A percentile compares a stretch with the other conserved stretches of the same genome.
Evolutionary conservation across 495 filamentous ascomycete genomes (phyloP).

Genomic region (Annulohypoxylon moriforme): DNA sequence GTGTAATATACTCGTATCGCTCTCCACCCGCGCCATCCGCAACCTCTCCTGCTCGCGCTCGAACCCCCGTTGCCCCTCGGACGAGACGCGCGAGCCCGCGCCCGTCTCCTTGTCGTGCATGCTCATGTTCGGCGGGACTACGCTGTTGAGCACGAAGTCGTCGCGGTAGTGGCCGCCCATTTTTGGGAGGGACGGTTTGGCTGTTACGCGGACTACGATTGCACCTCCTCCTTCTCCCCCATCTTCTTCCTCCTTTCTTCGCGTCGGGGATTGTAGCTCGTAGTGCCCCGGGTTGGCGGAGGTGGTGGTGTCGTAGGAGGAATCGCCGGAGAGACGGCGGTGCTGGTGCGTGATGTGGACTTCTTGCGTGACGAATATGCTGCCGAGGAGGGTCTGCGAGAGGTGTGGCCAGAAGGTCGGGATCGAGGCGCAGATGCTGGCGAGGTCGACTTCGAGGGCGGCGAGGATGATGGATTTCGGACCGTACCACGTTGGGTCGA

Average conservation of each 20-base stretch:
- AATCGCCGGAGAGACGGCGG: constrained; percentile 39
- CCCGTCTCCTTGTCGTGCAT: constrained; percentile 11
- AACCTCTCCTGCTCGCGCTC: constrained; percentile 26
- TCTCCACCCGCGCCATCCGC: constrained; percentile 7
- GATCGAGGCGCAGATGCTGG: constrained; percentile 51
- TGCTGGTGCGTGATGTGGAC: constrained; percentile 48
- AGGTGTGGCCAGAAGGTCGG: constrained; percentile 51
- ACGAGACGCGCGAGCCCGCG: constrained; percentile 21
- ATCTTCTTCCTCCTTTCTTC: not conserved
- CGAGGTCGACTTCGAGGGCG: constrained; percentile 51
- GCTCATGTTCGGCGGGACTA: constrained; percentile 10
- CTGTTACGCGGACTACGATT: not conserved
- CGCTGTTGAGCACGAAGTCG: constrained; percentile 24
- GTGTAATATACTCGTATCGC: not conserved
- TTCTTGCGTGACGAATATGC: constrained; percentile 49
- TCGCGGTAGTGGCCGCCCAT: constrained; percentile 22
- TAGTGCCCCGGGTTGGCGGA: not conserved
- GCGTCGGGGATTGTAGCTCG: constrained; percentile 22
- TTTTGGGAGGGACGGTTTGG: not conserved
- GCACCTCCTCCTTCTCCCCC: not conserved
- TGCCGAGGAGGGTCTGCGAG: constrained; percentile 27
- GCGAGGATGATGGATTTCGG: constrained; percentile 48
- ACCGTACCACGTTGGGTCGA: constrained; percentile 49
- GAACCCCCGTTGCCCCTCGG: constrained; percentile 34
- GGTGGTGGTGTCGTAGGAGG: not conserved